Base-by-base conservation (phyloP, 129 eudicot species). In the Glebionis coronaria region DNA sequence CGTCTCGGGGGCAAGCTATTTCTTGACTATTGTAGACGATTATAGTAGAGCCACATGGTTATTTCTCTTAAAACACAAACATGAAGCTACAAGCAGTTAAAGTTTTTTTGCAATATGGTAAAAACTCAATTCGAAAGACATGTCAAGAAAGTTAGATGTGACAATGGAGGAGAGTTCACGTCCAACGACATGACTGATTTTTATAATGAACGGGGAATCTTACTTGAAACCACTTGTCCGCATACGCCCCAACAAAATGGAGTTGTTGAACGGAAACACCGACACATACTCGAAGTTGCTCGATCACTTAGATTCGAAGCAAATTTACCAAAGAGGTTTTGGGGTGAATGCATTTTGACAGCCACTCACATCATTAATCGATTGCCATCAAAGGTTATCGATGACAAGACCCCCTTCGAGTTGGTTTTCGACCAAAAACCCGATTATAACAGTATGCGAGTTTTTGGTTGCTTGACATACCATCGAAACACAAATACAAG, bases 41-140 rank as follows among this genome's bases (percentile, higher is more conserved):
- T 62, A 62, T 62, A 62, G 68, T 42, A 42, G 68, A 42, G 68
- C 68, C 10, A 61, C 66, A 61, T 61, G 66, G 66, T 31, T 61
- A 61, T 61, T 61, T 10, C 66, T 61, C 49, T 12, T 38, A 44
- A 62, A 62, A 42, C 12, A 35, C 12, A 62, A 62, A 62, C 50
- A 42, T 62, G 68, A 62, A 62, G 68, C 68, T 15, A 42, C 35
- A 56, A 56, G 61, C 21, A 35, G 61, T 56, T 56, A 18, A 56
- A 56, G 61, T 56, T 56, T 56, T 56, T 49, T 49, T 49, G 54
- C 54, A 49, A 49, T 6, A 49, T 49, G 54, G 54, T 49, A 9
- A 49, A 49, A 8, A 49, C 54, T 49, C 54, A 49, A 49, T 49
- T 49, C 11, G 54, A 49, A 49, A 49, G 54, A 49, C 54, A 49